Evolutionary conservation across 345 rosid species (phyloP).

Genomic region (Turritis glabra): DNA sequence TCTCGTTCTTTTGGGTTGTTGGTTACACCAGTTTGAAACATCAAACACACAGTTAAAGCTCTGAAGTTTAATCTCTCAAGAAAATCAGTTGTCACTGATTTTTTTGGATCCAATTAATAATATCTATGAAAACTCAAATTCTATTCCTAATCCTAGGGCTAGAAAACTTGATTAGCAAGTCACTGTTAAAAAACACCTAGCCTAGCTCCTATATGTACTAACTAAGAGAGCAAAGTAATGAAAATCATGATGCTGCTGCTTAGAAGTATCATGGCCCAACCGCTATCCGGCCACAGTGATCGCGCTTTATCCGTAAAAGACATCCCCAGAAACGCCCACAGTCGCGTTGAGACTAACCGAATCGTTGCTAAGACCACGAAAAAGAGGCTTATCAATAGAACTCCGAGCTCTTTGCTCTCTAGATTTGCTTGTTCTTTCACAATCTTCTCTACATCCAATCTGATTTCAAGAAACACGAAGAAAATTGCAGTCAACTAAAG

Average conservation of each 20-base stretch:
- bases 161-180: conserved; percentile 16
- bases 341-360: conserved; percentile 55
- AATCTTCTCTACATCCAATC: conserved; percentile 66
- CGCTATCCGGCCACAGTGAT: conserved; percentile 50
- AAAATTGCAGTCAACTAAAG: neutral
- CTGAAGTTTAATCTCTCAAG: no score
- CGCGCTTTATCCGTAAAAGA: conserved; percentile 39
- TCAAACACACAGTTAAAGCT: neutral
- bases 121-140: no score
- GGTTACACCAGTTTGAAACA: no score
- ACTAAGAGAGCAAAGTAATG: conserved; percentile 64
- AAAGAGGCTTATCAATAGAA: conserved; percentile 64
- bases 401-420: conserved; percentile 69
- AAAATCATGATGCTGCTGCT: conserved; percentile 83
- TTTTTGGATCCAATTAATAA: no score
- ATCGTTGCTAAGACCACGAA: conserved; percentile 57
- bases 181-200: neutral
- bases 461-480: conserved; percentile 32
- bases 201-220: neutral
- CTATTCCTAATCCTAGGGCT: conserved; percentile 16
- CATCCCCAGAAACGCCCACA: conserved; percentile 41
- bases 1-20: neutral
- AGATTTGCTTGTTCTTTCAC: conserved; percentile 54
- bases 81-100: no score
- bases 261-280: conserved; percentile 75